Conservation (phyloP, 2,329 filamentous ascomycete species). For the Nothopassalora personata region DNA sequence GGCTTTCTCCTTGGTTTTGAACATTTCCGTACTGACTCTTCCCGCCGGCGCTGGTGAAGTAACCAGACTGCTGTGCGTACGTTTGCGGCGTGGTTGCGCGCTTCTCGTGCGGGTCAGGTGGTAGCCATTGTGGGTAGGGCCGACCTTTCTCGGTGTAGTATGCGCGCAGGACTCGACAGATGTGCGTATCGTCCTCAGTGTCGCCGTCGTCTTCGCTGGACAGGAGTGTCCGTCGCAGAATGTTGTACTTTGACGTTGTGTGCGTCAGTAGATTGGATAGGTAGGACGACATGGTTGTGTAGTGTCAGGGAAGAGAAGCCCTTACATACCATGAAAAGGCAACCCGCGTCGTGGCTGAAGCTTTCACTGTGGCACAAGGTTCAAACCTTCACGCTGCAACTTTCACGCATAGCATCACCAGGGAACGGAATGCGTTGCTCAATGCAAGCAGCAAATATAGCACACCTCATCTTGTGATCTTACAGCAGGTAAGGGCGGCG, state of each 20-base stretch:
- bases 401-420: neutral
- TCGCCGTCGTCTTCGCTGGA: constrained; percentile 53
- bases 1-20: constrained; percentile 34
- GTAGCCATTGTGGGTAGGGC: constrained; percentile 78
- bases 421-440: neutral
- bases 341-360: neutral
- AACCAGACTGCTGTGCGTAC: constrained; percentile 27
- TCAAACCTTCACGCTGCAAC: neutral
- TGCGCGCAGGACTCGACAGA: constrained; percentile 83
- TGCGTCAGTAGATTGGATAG: constrained; percentile 65
- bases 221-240: constrained; percentile 60
- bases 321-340: neutral
- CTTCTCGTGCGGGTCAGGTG: constrained; percentile 72
- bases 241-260: constrained; percentile 54
- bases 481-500: no score
- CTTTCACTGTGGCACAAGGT: neutral
- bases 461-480: neutral
- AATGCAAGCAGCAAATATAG: neutral
- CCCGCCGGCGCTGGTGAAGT: constrained; percentile 33
- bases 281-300: constrained; percentile 65
- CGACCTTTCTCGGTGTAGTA: constrained; percentile 90
- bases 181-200: constrained; percentile 81
- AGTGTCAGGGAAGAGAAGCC: neutral
- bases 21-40: constrained; percentile 18
- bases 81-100: constrained; percentile 36